Conservation (phyloP, 164 flowering plant species). For the Macadamia tetraphylla region DNA sequence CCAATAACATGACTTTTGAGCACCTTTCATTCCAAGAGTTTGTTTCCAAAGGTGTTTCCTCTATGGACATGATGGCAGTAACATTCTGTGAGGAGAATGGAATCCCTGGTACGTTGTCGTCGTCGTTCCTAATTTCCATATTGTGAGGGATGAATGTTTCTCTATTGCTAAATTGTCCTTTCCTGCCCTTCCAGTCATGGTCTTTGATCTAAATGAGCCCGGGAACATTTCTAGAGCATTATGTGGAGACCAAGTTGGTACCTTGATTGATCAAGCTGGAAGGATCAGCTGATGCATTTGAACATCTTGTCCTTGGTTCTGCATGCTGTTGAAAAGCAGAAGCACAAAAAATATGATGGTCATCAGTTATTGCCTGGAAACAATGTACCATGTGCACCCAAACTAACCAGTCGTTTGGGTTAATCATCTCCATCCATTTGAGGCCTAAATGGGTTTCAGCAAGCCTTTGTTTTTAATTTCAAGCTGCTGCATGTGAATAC, state of each 20-base stretch:
- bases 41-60: constrained; percentile 51
- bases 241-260: constrained; percentile 88
- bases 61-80: constrained; percentile 80
- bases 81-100: constrained; percentile 76
- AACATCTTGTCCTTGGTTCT: neutral
- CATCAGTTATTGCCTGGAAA: neutral
- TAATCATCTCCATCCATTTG: neutral
- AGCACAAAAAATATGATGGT: neutral
- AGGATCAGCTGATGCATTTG: constrained; percentile 34
- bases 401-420: too few species aligned
- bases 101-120: constrained; percentile 63
- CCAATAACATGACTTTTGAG: constrained; percentile 41
- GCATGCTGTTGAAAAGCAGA: neutral
- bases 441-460: neutral
- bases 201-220: constrained; percentile 77
- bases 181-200: constrained; percentile 49
- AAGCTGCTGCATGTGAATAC: neutral
- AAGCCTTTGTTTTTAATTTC: too few species aligned
- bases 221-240: constrained; percentile 91
- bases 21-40: constrained; percentile 75
- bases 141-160: neutral
- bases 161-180: neutral
- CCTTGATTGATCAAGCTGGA: constrained; percentile 71
- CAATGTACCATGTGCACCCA: neutral
- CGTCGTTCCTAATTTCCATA: neutral